These are phyloP conservation scores for Cordyceps cicadae DNA, from an alignment of 2,329 filamentous ascomycete species.

Conservation along the genomic window DNA sequence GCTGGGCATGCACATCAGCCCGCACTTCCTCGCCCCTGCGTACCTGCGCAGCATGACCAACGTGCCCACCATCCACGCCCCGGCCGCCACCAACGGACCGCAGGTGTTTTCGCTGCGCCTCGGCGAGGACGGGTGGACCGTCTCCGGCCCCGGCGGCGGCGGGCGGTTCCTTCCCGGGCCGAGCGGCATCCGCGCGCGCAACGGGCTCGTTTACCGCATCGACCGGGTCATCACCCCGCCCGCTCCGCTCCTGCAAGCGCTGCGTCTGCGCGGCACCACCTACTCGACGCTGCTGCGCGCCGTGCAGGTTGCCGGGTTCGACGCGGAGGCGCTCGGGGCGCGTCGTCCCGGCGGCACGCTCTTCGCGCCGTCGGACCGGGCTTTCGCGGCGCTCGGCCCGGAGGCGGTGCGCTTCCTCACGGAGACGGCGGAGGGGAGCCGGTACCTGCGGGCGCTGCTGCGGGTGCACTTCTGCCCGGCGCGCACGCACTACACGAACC, in stretches of 20 bases:
- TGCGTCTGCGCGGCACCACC: not conserved
- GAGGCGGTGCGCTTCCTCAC: not conserved
- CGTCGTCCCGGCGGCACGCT: not conserved
- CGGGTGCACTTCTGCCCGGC: not conserved
- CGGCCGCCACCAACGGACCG: not conserved
- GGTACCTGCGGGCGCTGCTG: not conserved
- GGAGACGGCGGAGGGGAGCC: not conserved
- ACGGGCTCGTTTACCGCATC: constrained; percentile 6
- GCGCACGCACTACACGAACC: not conserved
- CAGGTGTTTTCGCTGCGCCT: not conserved
- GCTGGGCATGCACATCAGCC: constrained; percentile 1
- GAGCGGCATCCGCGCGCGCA: not conserved
- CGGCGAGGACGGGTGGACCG: not conserved
- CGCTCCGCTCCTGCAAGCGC: not conserved
- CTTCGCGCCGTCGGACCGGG: constrained; percentile 6
- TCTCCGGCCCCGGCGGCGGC: no score
- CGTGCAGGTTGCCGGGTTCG: not conserved
- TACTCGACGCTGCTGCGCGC: not conserved
- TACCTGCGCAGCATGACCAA: constrained; percentile 1
- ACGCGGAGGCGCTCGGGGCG: not conserved
- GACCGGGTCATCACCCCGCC: not conserved
- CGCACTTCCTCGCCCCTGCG: not conserved
- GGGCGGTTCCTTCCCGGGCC: not conserved
- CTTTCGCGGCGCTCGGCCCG: not conserved
- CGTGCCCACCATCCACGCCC: not conserved